These are phyloP conservation scores for Cerioporus squamosus DNA, from an alignment of 1,284 basidiomycete species.

Conservation along the genomic window DNA sequence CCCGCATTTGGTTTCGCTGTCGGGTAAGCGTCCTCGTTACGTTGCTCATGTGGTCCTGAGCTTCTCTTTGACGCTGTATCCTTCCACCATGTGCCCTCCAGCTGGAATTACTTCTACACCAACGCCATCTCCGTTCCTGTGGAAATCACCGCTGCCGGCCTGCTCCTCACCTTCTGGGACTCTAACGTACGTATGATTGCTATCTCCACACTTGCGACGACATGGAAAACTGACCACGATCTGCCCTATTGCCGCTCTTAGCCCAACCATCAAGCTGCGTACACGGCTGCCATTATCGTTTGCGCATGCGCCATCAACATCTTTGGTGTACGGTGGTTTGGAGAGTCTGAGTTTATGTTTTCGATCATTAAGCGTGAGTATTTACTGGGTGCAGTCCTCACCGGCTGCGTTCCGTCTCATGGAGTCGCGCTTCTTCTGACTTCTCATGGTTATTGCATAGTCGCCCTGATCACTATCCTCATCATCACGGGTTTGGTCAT, in stretches of 20 bases:
- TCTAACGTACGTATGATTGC: constrained; percentile 41
- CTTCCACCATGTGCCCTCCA: constrained; percentile 1
- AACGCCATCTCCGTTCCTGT: constrained; percentile 69
- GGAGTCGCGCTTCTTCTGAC: not conserved
- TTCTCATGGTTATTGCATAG: constrained; percentile 31
- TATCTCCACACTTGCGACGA: not conserved
- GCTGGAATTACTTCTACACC: constrained; percentile 53
- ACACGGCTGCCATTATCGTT: constrained; percentile 67
- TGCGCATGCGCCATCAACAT: constrained; percentile 74
- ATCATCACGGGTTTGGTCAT: constrained; percentile 70
- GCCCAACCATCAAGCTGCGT: constrained; percentile 57
- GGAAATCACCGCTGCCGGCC: constrained; percentile 77
- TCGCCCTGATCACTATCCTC: constrained; percentile 60
- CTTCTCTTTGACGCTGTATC: not conserved
- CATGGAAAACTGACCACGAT: not conserved
- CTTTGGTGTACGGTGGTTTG: constrained; percentile 65
- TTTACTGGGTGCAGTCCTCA: not conserved
- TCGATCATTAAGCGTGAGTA: constrained; percentile 65
- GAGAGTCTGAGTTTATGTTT: constrained; percentile 64
- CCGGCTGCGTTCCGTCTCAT: not conserved
- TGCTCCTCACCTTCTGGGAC: constrained; percentile 84
- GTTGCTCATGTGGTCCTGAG: not conserved
- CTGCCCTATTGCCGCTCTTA: constrained; percentile 25
- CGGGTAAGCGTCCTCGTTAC: constrained; percentile 25
- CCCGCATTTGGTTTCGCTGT: constrained; percentile 76